These are phyloP conservation scores for Naematelia aurantialba DNA, from an alignment of 768 basidiomycete species.

Conservation along the genomic window DNA sequence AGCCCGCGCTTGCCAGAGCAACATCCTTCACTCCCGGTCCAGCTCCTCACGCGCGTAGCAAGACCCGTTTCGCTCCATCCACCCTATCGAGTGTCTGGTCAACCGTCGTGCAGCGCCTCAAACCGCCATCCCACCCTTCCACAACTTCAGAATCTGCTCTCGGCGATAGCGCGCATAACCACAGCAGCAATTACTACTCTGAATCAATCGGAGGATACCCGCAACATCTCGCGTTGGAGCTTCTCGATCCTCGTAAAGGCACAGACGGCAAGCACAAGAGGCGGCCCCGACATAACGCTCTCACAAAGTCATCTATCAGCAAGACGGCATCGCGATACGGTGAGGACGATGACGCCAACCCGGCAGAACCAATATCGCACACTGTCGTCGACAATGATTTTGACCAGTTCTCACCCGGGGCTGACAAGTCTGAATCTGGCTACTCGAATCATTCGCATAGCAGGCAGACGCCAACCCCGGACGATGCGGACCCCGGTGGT, in stretches of 20 bases:
- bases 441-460: constrained; percentile 24
- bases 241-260: constrained; percentile 28
- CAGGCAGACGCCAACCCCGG: constrained; percentile 5
- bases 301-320: constrained; percentile 8
- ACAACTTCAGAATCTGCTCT: constrained; percentile 46
- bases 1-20: not conserved
- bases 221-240: constrained; percentile 23
- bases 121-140: constrained; percentile 46
- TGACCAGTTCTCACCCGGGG: constrained; percentile 36
- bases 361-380: constrained; percentile 37
- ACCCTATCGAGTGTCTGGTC: constrained; percentile 21
- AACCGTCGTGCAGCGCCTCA: constrained; percentile 28
- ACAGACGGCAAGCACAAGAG: constrained; percentile 27
- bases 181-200: constrained; percentile 24
- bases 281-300: not conserved
- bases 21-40: constrained; percentile 1
- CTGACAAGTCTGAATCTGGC: constrained; percentile 41
- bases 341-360: constrained; percentile 38
- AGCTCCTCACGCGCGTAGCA: not conserved
- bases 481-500: constrained; percentile 11
- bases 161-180: constrained; percentile 21
- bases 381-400: constrained; percentile 47
- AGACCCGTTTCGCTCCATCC: constrained; percentile 32
- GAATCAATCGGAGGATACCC: constrained; percentile 10
- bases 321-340: constrained; percentile 30